Percentiles rank a stretch among this genome's conserved stretches.
Conservation (phyloP, 768 basidiomycete species). For the Rhizopogon sp. region DNA sequence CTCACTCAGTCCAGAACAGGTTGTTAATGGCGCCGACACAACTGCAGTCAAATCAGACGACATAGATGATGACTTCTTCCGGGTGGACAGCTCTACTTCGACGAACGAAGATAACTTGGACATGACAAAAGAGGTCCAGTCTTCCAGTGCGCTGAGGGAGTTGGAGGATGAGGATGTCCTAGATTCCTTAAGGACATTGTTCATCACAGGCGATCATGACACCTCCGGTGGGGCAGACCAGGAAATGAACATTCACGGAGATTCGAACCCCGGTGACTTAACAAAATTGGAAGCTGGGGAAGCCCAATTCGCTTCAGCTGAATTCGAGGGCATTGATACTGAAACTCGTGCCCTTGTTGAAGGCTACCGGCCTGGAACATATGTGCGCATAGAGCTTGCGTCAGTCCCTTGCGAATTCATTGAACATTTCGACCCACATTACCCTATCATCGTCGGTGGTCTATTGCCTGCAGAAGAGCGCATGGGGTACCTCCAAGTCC, state of each 20-base stretch:
- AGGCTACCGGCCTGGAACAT: constrained; percentile 85
- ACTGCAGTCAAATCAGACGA: constrained; percentile 11
- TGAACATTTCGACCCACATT: constrained; percentile 87
- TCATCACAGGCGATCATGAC: constrained; percentile 72
- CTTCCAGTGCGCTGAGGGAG: constrained; percentile 47
- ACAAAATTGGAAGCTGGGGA: constrained; percentile 35
- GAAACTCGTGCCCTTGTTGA: constrained; percentile 82
- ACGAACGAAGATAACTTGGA: constrained; percentile 55
- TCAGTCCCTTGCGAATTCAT: constrained; percentile 89
- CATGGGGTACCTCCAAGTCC: constrained; percentile 91
- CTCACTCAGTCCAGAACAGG: constrained; percentile 62
- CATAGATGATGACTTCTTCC: constrained; percentile 75
- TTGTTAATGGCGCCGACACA: constrained; percentile 41
- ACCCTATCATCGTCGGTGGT: constrained; percentile 90
- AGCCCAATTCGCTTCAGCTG: constrained; percentile 32
- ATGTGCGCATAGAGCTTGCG: constrained; percentile 86
- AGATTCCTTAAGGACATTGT: constrained; percentile 80
- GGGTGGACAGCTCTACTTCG: constrained; percentile 36
- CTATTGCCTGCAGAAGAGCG: constrained; percentile 85
- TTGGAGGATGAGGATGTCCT: constrained; percentile 87
- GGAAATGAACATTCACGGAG: constrained; percentile 37
- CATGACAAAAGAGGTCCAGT: constrained; percentile 58
- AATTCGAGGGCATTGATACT: constrained; percentile 76
- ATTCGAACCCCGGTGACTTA: constrained; percentile 32
- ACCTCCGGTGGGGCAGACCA: constrained; percentile 30